Conservation (phyloP, 108 stramenopile genomes). For the Pseudonitzschia delicatissima region DNA sequence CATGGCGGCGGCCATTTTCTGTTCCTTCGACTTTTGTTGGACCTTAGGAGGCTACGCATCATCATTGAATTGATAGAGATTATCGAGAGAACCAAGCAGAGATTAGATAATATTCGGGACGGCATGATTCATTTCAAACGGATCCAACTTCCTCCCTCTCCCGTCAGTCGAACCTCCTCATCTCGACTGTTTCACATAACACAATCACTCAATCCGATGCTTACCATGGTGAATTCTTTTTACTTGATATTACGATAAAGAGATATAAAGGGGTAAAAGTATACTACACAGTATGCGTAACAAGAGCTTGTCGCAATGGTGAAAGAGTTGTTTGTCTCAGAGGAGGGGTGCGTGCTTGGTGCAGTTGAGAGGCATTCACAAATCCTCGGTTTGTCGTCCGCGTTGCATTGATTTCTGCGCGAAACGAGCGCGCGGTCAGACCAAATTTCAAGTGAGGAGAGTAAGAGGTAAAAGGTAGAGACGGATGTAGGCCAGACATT, state of each 20-base stretch:
- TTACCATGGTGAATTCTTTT: constrained; percentile 12
- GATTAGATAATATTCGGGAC: not conserved
- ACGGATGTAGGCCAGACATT: not conserved
- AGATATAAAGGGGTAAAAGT: not conserved
- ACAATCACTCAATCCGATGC: not conserved
- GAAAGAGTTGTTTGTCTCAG: not conserved
- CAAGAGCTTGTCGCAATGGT: constrained; percentile 6
- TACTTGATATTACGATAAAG: not conserved
- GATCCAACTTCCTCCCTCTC: no score
- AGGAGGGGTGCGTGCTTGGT: not conserved
- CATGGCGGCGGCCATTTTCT: constrained; percentile 99
- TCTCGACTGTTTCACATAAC: not conserved
- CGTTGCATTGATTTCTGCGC: constrained; percentile 6
- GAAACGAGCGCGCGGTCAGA: not conserved
- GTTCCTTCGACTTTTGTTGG: constrained; percentile 99
- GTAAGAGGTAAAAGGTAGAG: constrained; percentile 17
- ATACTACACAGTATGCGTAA: not conserved
- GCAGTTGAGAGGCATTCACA: not conserved
- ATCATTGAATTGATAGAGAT: not conserved
- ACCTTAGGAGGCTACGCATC: constrained; percentile 87
- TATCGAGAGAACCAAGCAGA: not conserved
- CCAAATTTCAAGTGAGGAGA: not conserved
- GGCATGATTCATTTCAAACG: not conserved
- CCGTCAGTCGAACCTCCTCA: no score
- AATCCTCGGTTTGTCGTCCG: not conserved